Percentiles rank a stretch among this genome's conserved stretches.
Conservation (phyloP, 2,329 filamentous ascomycete genomes). For the Penicillium sp. region DNA sequence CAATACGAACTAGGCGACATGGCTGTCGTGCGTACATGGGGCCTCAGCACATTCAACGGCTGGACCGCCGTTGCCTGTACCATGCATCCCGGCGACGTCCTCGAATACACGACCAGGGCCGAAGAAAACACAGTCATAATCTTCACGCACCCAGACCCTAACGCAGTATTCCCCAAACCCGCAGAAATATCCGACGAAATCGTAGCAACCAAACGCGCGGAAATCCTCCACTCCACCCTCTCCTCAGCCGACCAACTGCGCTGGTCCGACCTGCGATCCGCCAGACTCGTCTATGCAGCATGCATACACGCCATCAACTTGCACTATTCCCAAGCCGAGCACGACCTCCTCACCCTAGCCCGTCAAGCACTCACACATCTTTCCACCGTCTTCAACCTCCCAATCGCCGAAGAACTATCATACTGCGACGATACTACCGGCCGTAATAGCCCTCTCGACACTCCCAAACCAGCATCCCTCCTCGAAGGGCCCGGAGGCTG, state of each 20-base stretch:
- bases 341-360: constrained; percentile 21
- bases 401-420: constrained; percentile 29
- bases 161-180: constrained; percentile 13
- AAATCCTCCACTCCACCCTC: constrained; percentile 28
- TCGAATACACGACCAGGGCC: constrained; percentile 52
- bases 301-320: constrained; percentile 33
- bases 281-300: constrained; percentile 33
- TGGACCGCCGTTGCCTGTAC: constrained; percentile 49
- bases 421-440: constrained; percentile 18
- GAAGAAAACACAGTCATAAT: constrained; percentile 42
- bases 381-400: constrained; percentile 2
- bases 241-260: constrained; percentile 16
- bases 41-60: constrained; percentile 48
- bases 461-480: constrained; percentile 22
- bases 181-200: constrained; percentile 17
- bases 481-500: constrained; percentile 21
- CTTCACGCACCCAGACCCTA: constrained; percentile 25
- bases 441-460: constrained; percentile 13
- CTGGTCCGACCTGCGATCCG: constrained; percentile 20
- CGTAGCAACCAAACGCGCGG: constrained; percentile 19
- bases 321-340: constrained; percentile 11
- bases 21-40: constrained; percentile 51
- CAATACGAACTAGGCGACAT: constrained; percentile 49
- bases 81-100: constrained; percentile 54
- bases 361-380: constrained; percentile 23